Conservation (phyloP, 2,329 filamentous ascomycete genomes). For the Epicoccum sorghinum region DNA sequence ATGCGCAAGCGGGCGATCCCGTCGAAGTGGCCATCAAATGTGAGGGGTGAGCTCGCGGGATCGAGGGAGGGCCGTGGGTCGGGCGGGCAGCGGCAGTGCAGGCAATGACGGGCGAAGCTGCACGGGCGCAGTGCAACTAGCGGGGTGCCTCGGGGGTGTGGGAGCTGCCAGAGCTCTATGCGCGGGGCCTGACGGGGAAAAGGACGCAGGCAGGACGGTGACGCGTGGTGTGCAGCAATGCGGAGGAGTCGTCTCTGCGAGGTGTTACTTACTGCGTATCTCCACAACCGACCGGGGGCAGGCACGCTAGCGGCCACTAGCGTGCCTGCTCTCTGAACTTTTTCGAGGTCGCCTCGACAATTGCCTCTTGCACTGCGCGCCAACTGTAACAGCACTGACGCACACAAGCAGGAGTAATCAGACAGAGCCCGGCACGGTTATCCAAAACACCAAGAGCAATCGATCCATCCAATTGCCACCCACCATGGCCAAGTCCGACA, state of each 20-base stretch:
- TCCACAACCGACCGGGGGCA: constrained; percentile 7
- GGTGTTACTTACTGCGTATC: constrained; percentile 22
- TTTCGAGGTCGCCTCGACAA: constrained; percentile 23
- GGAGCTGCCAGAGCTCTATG: not conserved
- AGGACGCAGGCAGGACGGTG: not conserved
- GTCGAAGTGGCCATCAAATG: constrained; percentile 29
- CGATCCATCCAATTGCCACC: not conserved
- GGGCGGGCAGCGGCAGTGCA: constrained; percentile 1
- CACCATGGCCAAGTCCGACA: constrained; percentile 35
- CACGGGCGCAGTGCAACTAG: not conserved
- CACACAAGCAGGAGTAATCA: too few species aligned
- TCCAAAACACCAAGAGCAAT: not conserved
- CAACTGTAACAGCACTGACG: not conserved
- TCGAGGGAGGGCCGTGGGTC: constrained; percentile 21
- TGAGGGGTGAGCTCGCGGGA: constrained; percentile 11
- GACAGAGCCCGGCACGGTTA: not conserved
- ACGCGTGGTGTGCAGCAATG: constrained; percentile 21
- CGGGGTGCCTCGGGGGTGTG: not conserved
- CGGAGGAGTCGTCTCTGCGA: constrained; percentile 12
- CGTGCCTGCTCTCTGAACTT: constrained; percentile 16
- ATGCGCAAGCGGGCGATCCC: constrained; percentile 22
- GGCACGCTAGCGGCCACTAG: constrained; percentile 12
- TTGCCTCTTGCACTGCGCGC: constrained; percentile 20
- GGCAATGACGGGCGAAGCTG: constrained; percentile 3
- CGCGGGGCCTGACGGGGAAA: not conserved